These are phyloP conservation scores for Tricholomella constricta DNA, from an alignment of 768 basidiomycete genomes.

Conservation along the genomic window DNA sequence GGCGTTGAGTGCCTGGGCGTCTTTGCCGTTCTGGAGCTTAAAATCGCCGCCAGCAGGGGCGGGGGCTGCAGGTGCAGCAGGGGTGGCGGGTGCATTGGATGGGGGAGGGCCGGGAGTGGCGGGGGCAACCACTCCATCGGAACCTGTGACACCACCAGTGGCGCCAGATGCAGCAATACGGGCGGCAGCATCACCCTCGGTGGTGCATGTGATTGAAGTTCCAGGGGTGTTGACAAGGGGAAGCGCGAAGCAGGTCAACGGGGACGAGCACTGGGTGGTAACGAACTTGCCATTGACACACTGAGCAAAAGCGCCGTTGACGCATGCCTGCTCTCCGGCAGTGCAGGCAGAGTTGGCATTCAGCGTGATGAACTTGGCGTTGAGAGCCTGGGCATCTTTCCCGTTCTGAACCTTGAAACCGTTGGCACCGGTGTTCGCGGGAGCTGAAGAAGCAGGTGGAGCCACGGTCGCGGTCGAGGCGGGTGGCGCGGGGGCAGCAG, in stretches of 20 bases:
- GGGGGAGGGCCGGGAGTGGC: conserved; percentile 18
- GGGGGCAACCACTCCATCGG: conserved; percentile 6
- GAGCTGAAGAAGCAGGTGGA: conserved; percentile 17
- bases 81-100: conserved; percentile 6
- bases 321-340: conserved; percentile 45
- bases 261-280: conserved; percentile 27
- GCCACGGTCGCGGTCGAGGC: conserved; percentile 15
- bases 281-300: conserved; percentile 47
- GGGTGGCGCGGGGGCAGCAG: conserved; percentile 8
- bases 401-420: conserved; percentile 37
- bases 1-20: conserved; percentile 52
- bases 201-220: conserved; percentile 45
- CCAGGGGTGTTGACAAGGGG: conserved; percentile 45
- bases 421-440: conserved; percentile 14
- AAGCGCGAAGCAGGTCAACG: conserved; percentile 40
- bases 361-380: conserved; percentile 42
- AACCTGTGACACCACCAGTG: conserved; percentile 25
- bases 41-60: conserved; percentile 30
- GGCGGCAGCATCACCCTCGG: conserved; percentile 34
- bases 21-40: conserved; percentile 46
- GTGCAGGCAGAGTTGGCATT: conserved; percentile 40
- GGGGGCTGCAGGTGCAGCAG: conserved; percentile 7
- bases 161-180: conserved; percentile 40
- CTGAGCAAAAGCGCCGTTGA: conserved; percentile 45
- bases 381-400: conserved; percentile 38